Conservation (phyloP, 306 rosid species). For the Vigna hirtella region DNA sequence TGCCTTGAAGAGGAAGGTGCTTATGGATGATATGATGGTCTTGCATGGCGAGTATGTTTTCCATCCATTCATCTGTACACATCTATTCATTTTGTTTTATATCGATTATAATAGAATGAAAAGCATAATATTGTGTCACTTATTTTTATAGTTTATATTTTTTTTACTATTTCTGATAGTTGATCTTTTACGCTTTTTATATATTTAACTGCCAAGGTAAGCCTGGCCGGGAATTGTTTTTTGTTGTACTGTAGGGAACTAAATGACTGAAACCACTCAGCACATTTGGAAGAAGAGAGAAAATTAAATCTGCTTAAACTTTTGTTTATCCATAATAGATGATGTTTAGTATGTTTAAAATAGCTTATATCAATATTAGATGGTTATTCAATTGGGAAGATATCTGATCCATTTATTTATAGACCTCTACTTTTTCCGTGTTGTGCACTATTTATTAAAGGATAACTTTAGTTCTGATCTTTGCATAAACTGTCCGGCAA, state of each 20-base stretch:
- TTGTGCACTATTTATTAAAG: slow-evolving; percentile 2
- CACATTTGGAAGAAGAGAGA: slow-evolving; percentile 13
- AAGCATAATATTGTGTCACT: slow-evolving; percentile 22
- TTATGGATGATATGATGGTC: slow-evolving; percentile 95
- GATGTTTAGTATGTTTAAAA: background rate
- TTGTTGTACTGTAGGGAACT: background rate
- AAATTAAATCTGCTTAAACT: background rate
- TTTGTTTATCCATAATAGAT: background rate
- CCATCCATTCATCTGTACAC: slow-evolving; percentile 29
- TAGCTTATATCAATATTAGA: background rate
- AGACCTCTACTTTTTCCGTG: background rate
- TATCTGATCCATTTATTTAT: slow-evolving; percentile 1
- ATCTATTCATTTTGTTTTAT: slow-evolving; percentile 1
- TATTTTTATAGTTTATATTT: background rate
- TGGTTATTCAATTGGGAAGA: background rate
- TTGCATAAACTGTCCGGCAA: slow-evolving; percentile 16
- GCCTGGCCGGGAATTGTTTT: slow-evolving; percentile 9
- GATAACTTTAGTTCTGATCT: slow-evolving; percentile 12
- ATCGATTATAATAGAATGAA: slow-evolving; percentile 16
- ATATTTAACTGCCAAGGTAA: slow-evolving; percentile 4
- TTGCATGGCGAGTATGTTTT: slow-evolving; percentile 97
- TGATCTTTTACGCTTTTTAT: slow-evolving; percentile 2
- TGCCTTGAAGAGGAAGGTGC: slow-evolving; percentile 88
- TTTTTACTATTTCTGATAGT: slow-evolving; percentile 29
- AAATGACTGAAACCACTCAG: background rate